These are phyloP conservation scores for Suillus subalutaceus DNA, from an alignment of 768 basidiomycete species.

Conservation along the genomic window DNA sequence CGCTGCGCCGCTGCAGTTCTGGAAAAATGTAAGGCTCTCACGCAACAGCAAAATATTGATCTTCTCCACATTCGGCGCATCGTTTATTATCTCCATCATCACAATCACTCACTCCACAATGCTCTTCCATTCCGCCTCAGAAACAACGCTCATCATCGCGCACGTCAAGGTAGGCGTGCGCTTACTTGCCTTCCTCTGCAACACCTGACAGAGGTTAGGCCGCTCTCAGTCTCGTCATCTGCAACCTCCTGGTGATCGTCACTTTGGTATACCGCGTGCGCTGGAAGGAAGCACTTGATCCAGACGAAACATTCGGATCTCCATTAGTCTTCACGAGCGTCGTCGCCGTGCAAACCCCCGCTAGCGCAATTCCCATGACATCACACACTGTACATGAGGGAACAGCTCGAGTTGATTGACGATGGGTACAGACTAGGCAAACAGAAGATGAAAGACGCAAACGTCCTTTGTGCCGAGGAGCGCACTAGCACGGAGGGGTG, in stretches of 20 bases:
- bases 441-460: neutral
- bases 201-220: neutral
- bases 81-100: neutral
- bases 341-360: neutral
- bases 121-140: neutral
- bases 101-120: conserved; percentile 1
- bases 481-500: neutral
- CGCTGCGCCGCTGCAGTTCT: neutral
- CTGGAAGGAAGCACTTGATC: conserved; percentile 5
- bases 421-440: neutral
- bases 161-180: conserved; percentile 5
- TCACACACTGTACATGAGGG: neutral
- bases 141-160: neutral
- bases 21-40: neutral
- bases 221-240: conserved; percentile 7
- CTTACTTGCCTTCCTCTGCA: neutral
- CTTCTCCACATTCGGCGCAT: neutral
- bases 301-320: neutral
- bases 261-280: neutral
- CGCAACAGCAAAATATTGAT: conserved; percentile 5
- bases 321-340: neutral
- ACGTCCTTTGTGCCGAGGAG: no score
- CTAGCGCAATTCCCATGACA: neutral
- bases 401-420: neutral
- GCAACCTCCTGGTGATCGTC: conserved; percentile 10